Percentiles rank a stretch among this genome's conserved stretches.
Evolutionary conservation across 306 rosid species (phyloP).

Genomic region (Luffa acutangula): DNA sequence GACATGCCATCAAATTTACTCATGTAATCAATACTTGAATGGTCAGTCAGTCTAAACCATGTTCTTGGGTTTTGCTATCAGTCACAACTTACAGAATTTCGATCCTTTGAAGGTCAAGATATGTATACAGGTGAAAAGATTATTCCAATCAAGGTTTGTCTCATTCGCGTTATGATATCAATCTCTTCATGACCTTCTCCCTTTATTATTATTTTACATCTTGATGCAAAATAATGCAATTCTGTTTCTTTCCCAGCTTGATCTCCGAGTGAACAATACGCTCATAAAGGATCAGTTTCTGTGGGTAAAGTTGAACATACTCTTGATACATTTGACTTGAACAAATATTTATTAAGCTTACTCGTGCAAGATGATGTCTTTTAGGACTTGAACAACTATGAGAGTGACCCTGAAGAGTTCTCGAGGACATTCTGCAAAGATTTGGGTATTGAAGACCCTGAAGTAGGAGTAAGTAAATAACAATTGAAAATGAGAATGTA

Average conservation of each 20-base stretch:
- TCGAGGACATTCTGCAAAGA: conserved; percentile 73
- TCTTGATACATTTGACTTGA: conserved; percentile 11
- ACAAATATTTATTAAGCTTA: not conserved
- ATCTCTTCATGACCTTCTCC: not conserved
- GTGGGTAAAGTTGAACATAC: conserved; percentile 57
- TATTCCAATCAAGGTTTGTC: conserved; percentile 69
- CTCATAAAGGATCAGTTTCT: conserved; percentile 84
- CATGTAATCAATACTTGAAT: not conserved
- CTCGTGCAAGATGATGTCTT: conserved; percentile 2
- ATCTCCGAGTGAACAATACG: conserved; percentile 85
- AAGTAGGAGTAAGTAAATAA: conserved; percentile 75
- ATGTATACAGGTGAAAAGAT: conserved; percentile 84
- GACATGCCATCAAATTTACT: not conserved
- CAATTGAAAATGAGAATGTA: not conserved
- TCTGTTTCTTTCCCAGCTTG: conserved; percentile 41
- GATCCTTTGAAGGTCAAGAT: conserved; percentile 80
- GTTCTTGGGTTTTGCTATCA: conserved; percentile 20
- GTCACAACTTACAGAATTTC: conserved; percentile 72
- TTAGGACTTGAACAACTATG: conserved; percentile 89
- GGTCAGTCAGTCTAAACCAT: not conserved
- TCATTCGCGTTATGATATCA: not conserved
- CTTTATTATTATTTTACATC: not conserved
- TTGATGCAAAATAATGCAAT: not conserved
- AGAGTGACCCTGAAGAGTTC: conserved; percentile 95
- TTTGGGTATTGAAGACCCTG: conserved; percentile 81